A percentile compares a stretch with the other conserved stretches of the same genome.
Evolutionary conservation across 139 green algal genomes (phyloP).

Genomic region (Picochlorum sp.): DNA sequence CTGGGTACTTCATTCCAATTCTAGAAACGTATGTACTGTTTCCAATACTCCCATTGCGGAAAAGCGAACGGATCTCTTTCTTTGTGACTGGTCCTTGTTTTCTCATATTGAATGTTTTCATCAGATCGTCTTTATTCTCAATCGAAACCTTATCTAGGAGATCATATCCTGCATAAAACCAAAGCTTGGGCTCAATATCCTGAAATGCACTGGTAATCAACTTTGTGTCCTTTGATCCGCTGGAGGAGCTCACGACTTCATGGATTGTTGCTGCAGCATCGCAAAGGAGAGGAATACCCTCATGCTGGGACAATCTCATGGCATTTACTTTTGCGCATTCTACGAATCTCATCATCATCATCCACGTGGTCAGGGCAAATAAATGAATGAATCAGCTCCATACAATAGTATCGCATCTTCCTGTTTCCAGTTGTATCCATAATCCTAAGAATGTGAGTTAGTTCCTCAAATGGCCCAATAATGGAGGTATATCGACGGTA

Average conservation of each 20-base stretch:
- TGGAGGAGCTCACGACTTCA: slow-evolving; percentile 44
- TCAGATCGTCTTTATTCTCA: background rate
- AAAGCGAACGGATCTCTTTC: slow-evolving; percentile 52
- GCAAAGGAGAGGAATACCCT: slow-evolving; percentile 66
- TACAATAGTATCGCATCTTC: slow-evolving; percentile 55
- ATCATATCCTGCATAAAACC: slow-evolving; percentile 41
- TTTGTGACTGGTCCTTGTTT: slow-evolving; percentile 63
- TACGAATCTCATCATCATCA: background rate
- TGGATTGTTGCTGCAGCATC: slow-evolving; percentile 75
- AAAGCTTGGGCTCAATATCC: slow-evolving; percentile 54
- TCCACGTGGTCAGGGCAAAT: slow-evolving; percentile 18
- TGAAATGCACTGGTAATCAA: slow-evolving; percentile 46
- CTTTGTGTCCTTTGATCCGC: slow-evolving; percentile 42
- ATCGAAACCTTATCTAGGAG: background rate
- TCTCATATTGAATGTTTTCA: background rate
- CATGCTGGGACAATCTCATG: slow-evolving; percentile 48
- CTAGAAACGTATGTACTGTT: slow-evolving; percentile 46
- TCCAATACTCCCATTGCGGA: slow-evolving; percentile 31
- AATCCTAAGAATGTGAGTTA: slow-evolving; percentile 58
- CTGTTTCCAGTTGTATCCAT: slow-evolving; percentile 54
- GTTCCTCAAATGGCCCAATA: slow-evolving; percentile 67
- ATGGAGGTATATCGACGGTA: slow-evolving; percentile 52
- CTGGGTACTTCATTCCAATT: slow-evolving; percentile 45
- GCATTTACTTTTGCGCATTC: slow-evolving; percentile 48
- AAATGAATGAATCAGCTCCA: slow-evolving; percentile 70